phyloP scores from a whole-genome alignment of 495 filamentous ascomycete genomes.

The Patellaria atrata region DNA sequence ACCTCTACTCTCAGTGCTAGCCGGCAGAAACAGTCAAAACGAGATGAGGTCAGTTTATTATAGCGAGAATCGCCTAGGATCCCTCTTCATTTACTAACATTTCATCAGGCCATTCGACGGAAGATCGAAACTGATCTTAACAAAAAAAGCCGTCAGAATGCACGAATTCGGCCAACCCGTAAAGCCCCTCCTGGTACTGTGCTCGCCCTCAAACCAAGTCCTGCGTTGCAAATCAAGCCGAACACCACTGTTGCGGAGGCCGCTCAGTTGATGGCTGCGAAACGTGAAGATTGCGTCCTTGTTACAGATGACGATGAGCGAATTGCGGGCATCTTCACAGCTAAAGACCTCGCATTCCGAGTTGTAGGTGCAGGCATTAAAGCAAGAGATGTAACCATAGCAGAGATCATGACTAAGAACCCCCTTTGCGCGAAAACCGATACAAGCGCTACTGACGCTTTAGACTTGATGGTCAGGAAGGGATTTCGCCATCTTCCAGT shows the following conservation, averaged over 20 bases:
- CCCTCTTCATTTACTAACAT: constrained; percentile 17
- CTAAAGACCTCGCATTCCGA: constrained; percentile 95
- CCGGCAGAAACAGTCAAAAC: constrained; percentile 85
- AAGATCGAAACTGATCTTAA: constrained; percentile 95
- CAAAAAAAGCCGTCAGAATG: constrained; percentile 77
- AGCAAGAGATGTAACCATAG: constrained; percentile 77
- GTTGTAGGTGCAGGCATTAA: constrained; percentile 91
- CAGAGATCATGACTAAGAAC: constrained; percentile 99
- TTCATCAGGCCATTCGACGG: constrained; percentile 76
- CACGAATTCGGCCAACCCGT: constrained; percentile 64
- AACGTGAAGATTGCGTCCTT: constrained; percentile 96
- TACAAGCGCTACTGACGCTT: constrained; percentile 91
- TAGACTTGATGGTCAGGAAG: constrained; percentile 96
- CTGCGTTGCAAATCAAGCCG: constrained; percentile 95
- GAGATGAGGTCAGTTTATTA: constrained; percentile 79
- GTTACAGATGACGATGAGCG: constrained; percentile 97
- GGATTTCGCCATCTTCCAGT: constrained; percentile 95
- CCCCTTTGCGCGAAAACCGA: constrained; percentile 93
- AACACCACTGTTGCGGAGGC: constrained; percentile 87
- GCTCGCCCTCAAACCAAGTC: constrained; percentile 84
- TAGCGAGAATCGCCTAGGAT: too few species aligned
- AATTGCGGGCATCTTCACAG: constrained; percentile 97
- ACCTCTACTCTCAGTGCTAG: constrained; percentile 71
- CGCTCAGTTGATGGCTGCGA: constrained; percentile 96
- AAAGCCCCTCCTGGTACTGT: constrained; percentile 95